Evolutionary conservation across 352 stramenopile species (phyloP).

Genomic region (Globisporangium cystogenes): DNA sequence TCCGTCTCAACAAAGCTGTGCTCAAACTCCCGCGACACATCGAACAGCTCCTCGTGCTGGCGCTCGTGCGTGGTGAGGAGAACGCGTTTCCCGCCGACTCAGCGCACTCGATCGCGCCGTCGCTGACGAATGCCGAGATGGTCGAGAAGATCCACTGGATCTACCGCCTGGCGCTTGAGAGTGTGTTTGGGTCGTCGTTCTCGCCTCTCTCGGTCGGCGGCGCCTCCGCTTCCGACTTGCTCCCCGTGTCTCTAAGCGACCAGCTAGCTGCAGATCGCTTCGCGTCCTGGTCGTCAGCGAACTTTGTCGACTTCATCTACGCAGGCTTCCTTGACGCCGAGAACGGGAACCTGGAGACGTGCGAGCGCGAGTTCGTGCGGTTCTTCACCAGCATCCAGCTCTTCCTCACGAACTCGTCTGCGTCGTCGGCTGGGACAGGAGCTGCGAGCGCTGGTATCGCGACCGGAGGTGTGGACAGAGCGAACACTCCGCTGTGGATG

Average conservation of each 20-base stretch:
- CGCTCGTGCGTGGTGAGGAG: neutral
- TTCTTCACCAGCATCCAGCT: slow-evolving; percentile 40
- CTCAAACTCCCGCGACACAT: slow-evolving; percentile 31
- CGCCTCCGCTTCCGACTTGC: neutral
- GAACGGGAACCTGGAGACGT: slow-evolving; percentile 12
- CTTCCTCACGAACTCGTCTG: slow-evolving; percentile 5
- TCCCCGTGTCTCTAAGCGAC: slow-evolving; percentile 4
- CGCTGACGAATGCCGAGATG: slow-evolving; percentile 26
- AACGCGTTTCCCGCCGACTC: slow-evolving; percentile 12
- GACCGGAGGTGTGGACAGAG: neutral
- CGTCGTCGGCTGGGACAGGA: slow-evolving; percentile 4
- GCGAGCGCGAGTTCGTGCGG: slow-evolving; percentile 27
- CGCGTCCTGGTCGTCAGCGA: slow-evolving; percentile 18
- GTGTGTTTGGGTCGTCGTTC: slow-evolving; percentile 1
- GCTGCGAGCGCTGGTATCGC: neutral
- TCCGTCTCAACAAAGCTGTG: slow-evolving; percentile 25
- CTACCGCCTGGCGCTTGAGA: slow-evolving; percentile 20
- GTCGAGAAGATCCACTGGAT: slow-evolving; percentile 27
- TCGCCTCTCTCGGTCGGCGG: neutral
- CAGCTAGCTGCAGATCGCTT: neutral
- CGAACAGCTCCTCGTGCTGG: slow-evolving; percentile 22
- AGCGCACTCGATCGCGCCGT: slow-evolving; percentile 15
- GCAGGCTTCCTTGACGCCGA: slow-evolving; percentile 21
- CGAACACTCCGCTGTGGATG: neutral
- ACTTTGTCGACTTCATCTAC: slow-evolving; percentile 29